Percentiles rank a stretch among this genome's conserved stretches.
phyloP scores from a whole-genome alignment of 164 flowering plant genomes.

The grape (Vitis vinifera) region ASM3070453v1 NC_081811.1:23406001-23406500 shows the following conservation, averaged over 20 bases:
- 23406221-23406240: too few relatives aligned
- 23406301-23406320: too few relatives aligned
- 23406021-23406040: constrained; percentile 24
- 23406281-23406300: too few relatives aligned
- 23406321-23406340: too few relatives aligned
- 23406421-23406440: not conserved
- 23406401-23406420: not conserved
- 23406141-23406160: not conserved
- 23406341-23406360: too few relatives aligned
- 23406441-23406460: not conserved
- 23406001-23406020: constrained; percentile 22
- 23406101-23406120: constrained; percentile 6
- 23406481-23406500: not conserved
- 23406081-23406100: constrained; percentile 12
- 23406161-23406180: too few relatives aligned
- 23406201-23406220: too few relatives aligned
- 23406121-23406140: not conserved
- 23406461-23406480: not conserved
- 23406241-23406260: too few relatives aligned
- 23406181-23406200: too few relatives aligned
- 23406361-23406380: too few relatives aligned
- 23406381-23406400: not conserved
- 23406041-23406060: constrained; percentile 17
- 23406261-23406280: too few relatives aligned
- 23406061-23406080: constrained; percentile 13